These are phyloP conservation scores for Anthoceros angustus DNA, from an alignment of 225 moss, liverwort and hornwort genomes.

Conservation along the genomic window DNA sequence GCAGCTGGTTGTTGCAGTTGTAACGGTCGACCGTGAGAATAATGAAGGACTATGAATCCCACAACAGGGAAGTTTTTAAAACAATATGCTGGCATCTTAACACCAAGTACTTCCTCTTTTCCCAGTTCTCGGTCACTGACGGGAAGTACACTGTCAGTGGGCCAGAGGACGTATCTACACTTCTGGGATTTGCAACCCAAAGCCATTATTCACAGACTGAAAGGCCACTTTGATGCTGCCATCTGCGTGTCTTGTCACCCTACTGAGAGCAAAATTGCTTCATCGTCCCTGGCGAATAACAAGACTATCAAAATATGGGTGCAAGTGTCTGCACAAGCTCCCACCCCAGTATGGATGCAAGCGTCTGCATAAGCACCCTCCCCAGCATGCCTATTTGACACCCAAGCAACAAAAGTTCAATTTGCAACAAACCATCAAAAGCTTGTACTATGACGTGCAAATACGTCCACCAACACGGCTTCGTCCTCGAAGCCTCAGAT, in stretches of 20 bases:
- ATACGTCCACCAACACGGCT: no score
- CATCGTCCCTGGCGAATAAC: conserved; percentile 57
- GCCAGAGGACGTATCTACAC: conserved; percentile 72
- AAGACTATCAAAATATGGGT: conserved; percentile 78
- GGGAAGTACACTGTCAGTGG: conserved; percentile 98
- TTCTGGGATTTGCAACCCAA: conserved; percentile 85
- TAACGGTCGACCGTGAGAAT: no score
- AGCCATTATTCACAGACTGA: conserved; percentile 69
- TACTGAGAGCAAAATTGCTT: conserved; percentile 78
- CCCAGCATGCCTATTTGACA: no score
- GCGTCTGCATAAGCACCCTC: no score
- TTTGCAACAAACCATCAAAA: no score
- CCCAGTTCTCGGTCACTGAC: conserved; percentile 91
- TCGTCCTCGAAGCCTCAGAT: no score
- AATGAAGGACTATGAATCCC: no score
- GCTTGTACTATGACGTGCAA: no score
- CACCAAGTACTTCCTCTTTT: conserved; percentile 80
- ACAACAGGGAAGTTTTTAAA: conserved; percentile 71
- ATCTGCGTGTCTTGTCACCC: conserved; percentile 87
- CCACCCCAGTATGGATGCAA: no score
- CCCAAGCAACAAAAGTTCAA: no score
- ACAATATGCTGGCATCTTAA: conserved; percentile 65
- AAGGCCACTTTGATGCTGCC: conserved; percentile 76
- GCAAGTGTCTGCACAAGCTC: conserved; percentile 18
- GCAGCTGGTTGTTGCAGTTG: no score